Conservation (phyloP, 2,329 filamentous ascomycete genomes). For the Aspergillus ibericus region DNA sequence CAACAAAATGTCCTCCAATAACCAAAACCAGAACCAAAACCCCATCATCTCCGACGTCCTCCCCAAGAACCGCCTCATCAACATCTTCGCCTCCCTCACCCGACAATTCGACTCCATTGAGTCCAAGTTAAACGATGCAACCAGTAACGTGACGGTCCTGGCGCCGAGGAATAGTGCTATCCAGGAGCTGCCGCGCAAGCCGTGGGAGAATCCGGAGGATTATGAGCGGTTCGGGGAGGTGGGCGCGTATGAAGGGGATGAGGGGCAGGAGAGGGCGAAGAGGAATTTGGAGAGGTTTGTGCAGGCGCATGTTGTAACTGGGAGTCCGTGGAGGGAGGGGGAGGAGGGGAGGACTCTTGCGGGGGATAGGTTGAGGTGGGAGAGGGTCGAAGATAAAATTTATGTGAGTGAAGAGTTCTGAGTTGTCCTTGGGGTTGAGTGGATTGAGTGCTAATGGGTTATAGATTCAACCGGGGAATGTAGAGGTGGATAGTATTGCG, state of each 20-base stretch:
- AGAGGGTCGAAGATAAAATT: slow-evolving; percentile 63
- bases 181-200: slow-evolving; percentile 75
- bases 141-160: slow-evolving; percentile 76
- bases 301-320: slow-evolving; percentile 76
- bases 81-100: slow-evolving; percentile 79
- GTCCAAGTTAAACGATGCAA: slow-evolving; percentile 65
- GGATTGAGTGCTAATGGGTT: slow-evolving; percentile 12
- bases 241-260: slow-evolving; percentile 71
- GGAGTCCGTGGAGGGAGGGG: slow-evolving; percentile 71
- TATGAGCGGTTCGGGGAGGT: slow-evolving; percentile 64
- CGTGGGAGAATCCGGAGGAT: slow-evolving; percentile 67
- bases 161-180: slow-evolving; percentile 84
- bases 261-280: slow-evolving; percentile 73
- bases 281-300: slow-evolving; percentile 78
- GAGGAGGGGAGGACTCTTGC: slow-evolving; percentile 67
- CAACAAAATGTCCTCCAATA: slow-evolving; percentile 15
- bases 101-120: slow-evolving; percentile 72
- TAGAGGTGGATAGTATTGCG: slow-evolving; percentile 73
- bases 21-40: slow-evolving; percentile 34
- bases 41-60: slow-evolving; percentile 83
- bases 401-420: slow-evolving; percentile 59
- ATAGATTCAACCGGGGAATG: slow-evolving; percentile 67
- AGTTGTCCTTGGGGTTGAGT: slow-evolving; percentile 31
- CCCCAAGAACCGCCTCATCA: slow-evolving; percentile 73
- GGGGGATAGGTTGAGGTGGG: slow-evolving; percentile 79